Base-by-base conservation (phyloP, 1,284 basidiomycete genomes). In the Polyporus tsugae region DNA sequence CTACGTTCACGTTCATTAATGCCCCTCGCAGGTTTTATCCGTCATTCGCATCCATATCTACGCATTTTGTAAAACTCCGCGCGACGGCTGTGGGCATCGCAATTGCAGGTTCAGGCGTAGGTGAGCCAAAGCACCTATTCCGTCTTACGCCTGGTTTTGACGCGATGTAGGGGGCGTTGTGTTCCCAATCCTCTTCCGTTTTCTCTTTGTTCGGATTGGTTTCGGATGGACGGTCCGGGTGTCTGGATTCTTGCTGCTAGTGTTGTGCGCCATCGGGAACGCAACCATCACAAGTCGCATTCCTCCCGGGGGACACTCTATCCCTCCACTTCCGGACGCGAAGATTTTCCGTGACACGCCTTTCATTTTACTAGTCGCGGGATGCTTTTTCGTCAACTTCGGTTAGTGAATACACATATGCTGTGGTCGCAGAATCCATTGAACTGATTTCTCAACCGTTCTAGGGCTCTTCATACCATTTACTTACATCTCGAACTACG, bases 151-250 rank as follows among this genome's bases (percentile, higher is more conserved):
- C 46, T 7, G 19, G 22, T 41, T 4, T 22, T 52, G 33, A 33
- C 38, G 29, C 11, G 22, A 36, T 29, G 4, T 46, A 89, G 91
- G 91, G 22, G 91, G 91, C 10, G 87, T 91, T 6, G 79, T 91
- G 7, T 91, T 87, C 70, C 89, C 91, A 0, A 86, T 92, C 65
- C 82, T 91, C 78, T 82, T 91, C 33, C 86, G 87, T 68, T 81
- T 80, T 36, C 84, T 92, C 10, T 90, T 91, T 73, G 70, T 78
- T 36, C 66, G 69, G 33, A 77, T 89, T 42, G 90, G 89, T 0
- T 92, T 91, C 75, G 85, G 81, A 10, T 91, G 89, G 89, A 83
- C 84, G 1, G 84, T 90, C 25, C 77, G 82, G 13, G 76, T 77
- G 35, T 71, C 77, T 5, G 81, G 78, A 2, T 81, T 82, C 69